Evolutionary conservation across 169 alveolate species (phyloP), one percentile per base, ranked within the genome.

Genomic region (Plasmodium chabaudi): DNA sequence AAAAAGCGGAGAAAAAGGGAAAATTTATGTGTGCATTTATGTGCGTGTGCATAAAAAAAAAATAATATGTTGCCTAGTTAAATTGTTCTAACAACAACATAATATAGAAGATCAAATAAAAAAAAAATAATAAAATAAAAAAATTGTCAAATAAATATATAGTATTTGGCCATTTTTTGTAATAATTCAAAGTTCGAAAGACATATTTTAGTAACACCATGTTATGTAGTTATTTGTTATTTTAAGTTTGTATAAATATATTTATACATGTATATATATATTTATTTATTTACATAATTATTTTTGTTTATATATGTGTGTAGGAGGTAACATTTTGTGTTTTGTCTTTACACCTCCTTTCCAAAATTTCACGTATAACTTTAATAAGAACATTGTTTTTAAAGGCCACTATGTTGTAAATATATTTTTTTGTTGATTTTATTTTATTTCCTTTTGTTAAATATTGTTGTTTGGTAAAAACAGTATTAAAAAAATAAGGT

Each of bases 81-180:
- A 63, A 13, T 63, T 56, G 88, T 75, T 75, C 88, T 75, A 67
- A 21, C 88, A 39, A 46, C 69, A 1, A 15, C 39, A 21, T 19
- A 9, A 53, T n/a, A 17, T 63, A 57, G 60, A 63, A 64, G 42
- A 34, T 34, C 6, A 49, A 47, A 49, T 49, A 63, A 75, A 57
- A 73, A n/a, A 9, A 71, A 57, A 39, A 75, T 60, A 74, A 61
- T 51, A 10, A 23, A 70, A n/a, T 7, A 17, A 9, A 27, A 27
- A 61, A 61, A 9, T 61, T 7, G 71, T 6, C 42, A 34, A 34
- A 34, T 34, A 34, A 34, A 34, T 34, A 34, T 34, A 34, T 4
- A 3, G 42, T 5, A 34, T 34, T 3, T 34, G 42, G 42, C 42
- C 42, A 34, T 34, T 34, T 34, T 34, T 34, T 34, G 7, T 4